Evolutionary conservation across 2,329 filamentous ascomycete species (phyloP), one percentile per base, ranked within the genome.

Genomic region (Ophiostoma pallidulum): DNA sequence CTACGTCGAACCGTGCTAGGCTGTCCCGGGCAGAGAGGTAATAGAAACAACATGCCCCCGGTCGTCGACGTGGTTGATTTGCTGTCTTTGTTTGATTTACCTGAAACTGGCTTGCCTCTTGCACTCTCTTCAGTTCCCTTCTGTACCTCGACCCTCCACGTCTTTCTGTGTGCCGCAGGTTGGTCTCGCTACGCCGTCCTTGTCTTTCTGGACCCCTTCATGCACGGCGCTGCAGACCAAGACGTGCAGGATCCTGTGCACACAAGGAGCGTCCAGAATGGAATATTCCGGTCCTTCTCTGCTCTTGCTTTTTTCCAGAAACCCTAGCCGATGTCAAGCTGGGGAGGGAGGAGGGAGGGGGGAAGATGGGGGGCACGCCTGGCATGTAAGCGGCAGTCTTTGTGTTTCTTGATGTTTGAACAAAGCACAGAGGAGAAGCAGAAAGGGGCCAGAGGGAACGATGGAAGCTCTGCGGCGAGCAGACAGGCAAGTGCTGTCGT

Each of bases 41-140:
- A 26, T 3, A 16, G 3, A 44, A 20, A 14, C 16, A 10, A n/a
- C 2, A 41, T 14, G 4, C 7, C 8, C 26, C 35, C 13, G 29
- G 28, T 10, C n/a, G 26, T 19, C 12, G 10, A 33, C 9, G 29
- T 14, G 9, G 28, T 29, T 33, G 14, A 28, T 24, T 29, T 14
- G 37, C 32, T 47, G 28, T 41, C 38, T 46, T 41, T 28, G 3
- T 6, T 18, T 29, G 26, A 12, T 47, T 6, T 47, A 47, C 32
- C 18, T 47, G 45, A 42, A 47, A 47, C 45, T n/a, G 14, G n/a
- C 8, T 5, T 31, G 45, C 28, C 18, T 18, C 9, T 24, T 9
- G 19, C 29, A 12, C 10, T 24, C 24, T 33, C 18, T 14, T 45
- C 35, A 28, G 10, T 28, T 28, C n/a, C n/a, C n/a, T 28, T 28